These are phyloP conservation scores for Clonostachys rosea DNA, from an alignment of 2,329 filamentous ascomycete species.

Conservation along the genomic window DNA sequence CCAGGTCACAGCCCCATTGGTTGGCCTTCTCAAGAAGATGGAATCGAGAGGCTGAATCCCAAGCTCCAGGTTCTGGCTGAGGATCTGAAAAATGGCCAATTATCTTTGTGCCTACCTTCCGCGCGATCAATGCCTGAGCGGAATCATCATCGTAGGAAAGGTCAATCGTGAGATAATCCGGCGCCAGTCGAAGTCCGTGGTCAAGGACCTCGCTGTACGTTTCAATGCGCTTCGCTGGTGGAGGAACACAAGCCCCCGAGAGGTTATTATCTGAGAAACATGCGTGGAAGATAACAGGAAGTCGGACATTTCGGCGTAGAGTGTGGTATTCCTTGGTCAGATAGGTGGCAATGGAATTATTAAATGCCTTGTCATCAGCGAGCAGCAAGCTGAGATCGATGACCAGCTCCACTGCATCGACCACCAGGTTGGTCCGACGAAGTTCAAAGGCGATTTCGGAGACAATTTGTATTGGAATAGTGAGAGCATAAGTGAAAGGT, in stretches of 20 bases:
- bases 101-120: slow-evolving; percentile 41
- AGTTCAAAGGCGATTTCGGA: slow-evolving; percentile 48
- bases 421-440: slow-evolving; percentile 56
- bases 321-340: slow-evolving; percentile 1
- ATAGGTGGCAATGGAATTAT: neutral
- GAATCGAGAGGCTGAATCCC: slow-evolving; percentile 31
- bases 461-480: slow-evolving; percentile 52
- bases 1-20: slow-evolving; percentile 42
- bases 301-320: slow-evolving; percentile 1
- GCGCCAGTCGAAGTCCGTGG: slow-evolving; percentile 44
- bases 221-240: no score
- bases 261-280: neutral
- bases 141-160: neutral
- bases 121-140: slow-evolving; percentile 14
- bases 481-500: slow-evolving; percentile 58
- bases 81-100: slow-evolving; percentile 31
- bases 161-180: slow-evolving; percentile 43
- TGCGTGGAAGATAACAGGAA: neutral
- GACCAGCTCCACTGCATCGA: slow-evolving; percentile 58
- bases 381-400: slow-evolving; percentile 21
- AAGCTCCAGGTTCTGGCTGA: slow-evolving; percentile 13
- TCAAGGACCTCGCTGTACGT: slow-evolving; percentile 37
- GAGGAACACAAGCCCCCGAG: neutral
- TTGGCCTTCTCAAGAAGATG: neutral
- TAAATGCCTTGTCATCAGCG: neutral